Evolutionary conservation across 768 basidiomycete genomes (phyloP).

Genomic region (Wakefieldia striispora): DNA sequence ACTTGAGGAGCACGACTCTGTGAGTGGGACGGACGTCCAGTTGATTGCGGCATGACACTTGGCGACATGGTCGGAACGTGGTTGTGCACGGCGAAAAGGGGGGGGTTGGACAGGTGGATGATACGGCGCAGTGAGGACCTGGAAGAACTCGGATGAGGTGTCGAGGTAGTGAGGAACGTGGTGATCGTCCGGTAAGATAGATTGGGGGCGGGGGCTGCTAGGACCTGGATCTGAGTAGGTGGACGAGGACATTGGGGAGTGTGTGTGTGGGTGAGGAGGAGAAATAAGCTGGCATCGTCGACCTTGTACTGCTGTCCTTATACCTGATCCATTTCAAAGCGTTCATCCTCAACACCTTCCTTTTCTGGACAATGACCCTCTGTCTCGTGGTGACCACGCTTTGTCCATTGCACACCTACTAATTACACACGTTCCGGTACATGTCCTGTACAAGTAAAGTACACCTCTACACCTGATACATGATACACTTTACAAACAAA

Average conservation of each 20-base stretch:
- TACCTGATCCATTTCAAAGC: conserved; percentile 31
- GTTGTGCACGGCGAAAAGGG: conserved; percentile 10
- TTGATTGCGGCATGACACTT: conserved; percentile 29
- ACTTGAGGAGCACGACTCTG: neutral
- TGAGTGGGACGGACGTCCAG: conserved; percentile 17
- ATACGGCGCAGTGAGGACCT: conserved; percentile 28
- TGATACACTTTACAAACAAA: no score
- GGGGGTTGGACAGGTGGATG: conserved; percentile 2
- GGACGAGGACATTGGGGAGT: conserved; percentile 9
- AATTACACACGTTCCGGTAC: conserved; percentile 9
- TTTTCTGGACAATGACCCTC: conserved; percentile 31
- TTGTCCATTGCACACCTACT: conserved; percentile 20
- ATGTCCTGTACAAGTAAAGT: conserved; percentile 13
- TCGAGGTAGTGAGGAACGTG: conserved; percentile 20
- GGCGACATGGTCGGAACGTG: conserved; percentile 18
- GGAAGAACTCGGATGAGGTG: conserved; percentile 29
- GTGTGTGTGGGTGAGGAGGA: neutral
- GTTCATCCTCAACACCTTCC: conserved; percentile 33
- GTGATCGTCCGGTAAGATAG: conserved; percentile 9
- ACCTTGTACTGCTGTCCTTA: conserved; percentile 19
- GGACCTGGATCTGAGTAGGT: conserved; percentile 11
- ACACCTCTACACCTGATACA: neutral
- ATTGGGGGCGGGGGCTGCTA: conserved; percentile 10
- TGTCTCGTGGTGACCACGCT: conserved; percentile 18
- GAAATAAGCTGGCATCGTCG: conserved; percentile 17